A percentile compares a stretch with the other conserved stretches of the same genome.
phyloP scores from a whole-genome alignment of 257 asterid species.

The Ophiorrhiza pumila region DNA sequence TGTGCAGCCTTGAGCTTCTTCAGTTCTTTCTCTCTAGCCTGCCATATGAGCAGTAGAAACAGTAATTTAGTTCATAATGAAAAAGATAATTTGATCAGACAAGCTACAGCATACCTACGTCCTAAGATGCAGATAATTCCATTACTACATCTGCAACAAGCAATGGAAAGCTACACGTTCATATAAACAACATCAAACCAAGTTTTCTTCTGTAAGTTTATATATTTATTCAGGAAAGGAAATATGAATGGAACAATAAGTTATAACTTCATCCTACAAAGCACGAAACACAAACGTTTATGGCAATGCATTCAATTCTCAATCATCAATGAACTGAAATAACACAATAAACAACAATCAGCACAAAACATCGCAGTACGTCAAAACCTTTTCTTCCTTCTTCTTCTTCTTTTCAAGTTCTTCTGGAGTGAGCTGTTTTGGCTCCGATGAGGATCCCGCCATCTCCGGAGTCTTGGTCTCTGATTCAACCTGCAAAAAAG shows the following conservation, averaged over 20 bases:
- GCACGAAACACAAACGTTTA: background rate
- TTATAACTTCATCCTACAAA: background rate
- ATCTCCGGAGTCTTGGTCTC: constrained; percentile 18
- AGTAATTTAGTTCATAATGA: background rate
- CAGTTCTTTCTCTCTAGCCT: constrained; percentile 90
- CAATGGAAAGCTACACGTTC: background rate
- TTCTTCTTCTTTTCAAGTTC: constrained; percentile 86
- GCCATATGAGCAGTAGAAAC: constrained; percentile 17
- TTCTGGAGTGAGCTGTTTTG: constrained; percentile 53
- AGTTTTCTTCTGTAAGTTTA: background rate
- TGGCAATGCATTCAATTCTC: background rate
- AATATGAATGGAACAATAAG: too few relatives aligned
- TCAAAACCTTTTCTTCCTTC: constrained; percentile 83
- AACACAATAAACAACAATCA: background rate
- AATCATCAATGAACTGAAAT: background rate
- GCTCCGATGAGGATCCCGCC: constrained; percentile 41
- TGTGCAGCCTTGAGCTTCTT: constrained; percentile 85
- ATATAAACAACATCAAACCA: background rate
- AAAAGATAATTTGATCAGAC: background rate
- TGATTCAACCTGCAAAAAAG: constrained; percentile 17
- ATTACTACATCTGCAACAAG: background rate
- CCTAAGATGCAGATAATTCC: background rate
- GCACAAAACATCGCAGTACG: background rate
- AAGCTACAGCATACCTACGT: background rate
- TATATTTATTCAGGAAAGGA: background rate